A percentile compares a stretch with the other conserved stretches of the same genome.
These are phyloP conservation scores for Arctostaphylos glauca DNA, from an alignment of 148 eudicot genomes.

Conservation along the genomic window DNA sequence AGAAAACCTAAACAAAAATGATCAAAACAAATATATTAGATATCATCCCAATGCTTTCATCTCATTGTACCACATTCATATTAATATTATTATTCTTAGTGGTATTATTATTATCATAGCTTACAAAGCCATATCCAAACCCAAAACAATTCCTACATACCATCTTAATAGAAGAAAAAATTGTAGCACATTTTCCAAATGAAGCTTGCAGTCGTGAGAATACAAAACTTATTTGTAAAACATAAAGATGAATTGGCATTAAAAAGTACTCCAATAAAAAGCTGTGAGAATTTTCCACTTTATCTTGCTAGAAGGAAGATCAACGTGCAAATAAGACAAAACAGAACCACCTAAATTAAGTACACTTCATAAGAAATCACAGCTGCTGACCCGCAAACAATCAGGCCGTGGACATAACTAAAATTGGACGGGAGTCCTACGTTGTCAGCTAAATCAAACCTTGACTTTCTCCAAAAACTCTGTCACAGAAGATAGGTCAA, in stretches of 20 bases:
- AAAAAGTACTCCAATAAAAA: not conserved
- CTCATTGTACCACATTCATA: not conserved
- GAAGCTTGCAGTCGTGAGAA: not conserved
- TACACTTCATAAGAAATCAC: not conserved
- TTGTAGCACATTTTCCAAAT: not conserved
- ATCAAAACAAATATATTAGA: not conserved
- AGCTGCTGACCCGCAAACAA: not conserved
- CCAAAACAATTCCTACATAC: not conserved
- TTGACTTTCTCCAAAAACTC: not conserved
- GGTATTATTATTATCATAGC: not conserved
- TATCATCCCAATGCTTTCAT: not conserved
- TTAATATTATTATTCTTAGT: not conserved
- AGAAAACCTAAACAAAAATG: constrained; percentile 63
- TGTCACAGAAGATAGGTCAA: not conserved
- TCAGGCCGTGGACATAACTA: not conserved
- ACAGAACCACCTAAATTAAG: not conserved
- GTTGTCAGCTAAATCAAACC: not conserved
- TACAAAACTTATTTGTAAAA: not conserved
- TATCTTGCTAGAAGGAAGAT: not conserved
- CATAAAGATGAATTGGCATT: not conserved
- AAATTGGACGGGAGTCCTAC: not conserved
- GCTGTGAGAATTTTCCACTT: not conserved
- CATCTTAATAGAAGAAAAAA: not conserved
- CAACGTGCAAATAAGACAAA: not conserved
- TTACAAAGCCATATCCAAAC: not conserved